phyloP scores from a whole-genome alignment of 1,139 yeast genomes.

The Kodamaea derodonti region DNA sequence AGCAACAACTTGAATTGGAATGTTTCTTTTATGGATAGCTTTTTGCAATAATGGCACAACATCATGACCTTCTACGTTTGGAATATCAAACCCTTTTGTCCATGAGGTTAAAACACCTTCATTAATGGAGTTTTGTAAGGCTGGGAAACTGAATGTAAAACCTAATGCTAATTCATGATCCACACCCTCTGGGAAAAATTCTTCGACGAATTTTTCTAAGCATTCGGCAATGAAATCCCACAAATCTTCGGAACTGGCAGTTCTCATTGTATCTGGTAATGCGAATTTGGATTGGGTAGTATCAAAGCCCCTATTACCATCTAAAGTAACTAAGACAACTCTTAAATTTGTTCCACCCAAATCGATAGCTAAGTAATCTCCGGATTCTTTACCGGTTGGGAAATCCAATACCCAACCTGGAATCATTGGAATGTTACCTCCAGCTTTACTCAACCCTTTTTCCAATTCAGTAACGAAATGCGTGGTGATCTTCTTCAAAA shows the following conservation, averaged over 20 bases:
- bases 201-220: constrained; percentile 58
- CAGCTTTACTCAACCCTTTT: constrained; percentile 69
- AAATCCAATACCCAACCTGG: constrained; percentile 94
- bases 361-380: constrained; percentile 88
- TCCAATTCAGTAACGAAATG: constrained; percentile 66
- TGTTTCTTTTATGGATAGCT: constrained; percentile 58
- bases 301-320: constrained; percentile 76
- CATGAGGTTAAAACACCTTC: constrained; percentile 88
- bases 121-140: constrained; percentile 78
- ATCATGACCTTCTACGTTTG: constrained; percentile 89
- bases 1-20: constrained; percentile 87
- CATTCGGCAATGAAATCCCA: constrained; percentile 86
- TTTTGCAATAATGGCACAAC: constrained; percentile 88
- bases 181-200: constrained; percentile 63
- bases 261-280: constrained; percentile 72
- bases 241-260: constrained; percentile 71
- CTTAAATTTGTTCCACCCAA: constrained; percentile 94
- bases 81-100: constrained; percentile 97
- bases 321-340: constrained; percentile 78
- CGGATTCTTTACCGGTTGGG: constrained; percentile 89
- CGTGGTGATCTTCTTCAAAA: constrained; percentile 60
- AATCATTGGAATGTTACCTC: constrained; percentile 92
- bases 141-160: constrained; percentile 94
- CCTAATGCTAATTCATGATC: constrained; percentile 66
- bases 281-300: constrained; percentile 79